Evolutionary conservation across 306 rosid genomes (phyloP), one percentile per base, ranked within the genome.

Genomic region (Datisca glomerata): DNA sequence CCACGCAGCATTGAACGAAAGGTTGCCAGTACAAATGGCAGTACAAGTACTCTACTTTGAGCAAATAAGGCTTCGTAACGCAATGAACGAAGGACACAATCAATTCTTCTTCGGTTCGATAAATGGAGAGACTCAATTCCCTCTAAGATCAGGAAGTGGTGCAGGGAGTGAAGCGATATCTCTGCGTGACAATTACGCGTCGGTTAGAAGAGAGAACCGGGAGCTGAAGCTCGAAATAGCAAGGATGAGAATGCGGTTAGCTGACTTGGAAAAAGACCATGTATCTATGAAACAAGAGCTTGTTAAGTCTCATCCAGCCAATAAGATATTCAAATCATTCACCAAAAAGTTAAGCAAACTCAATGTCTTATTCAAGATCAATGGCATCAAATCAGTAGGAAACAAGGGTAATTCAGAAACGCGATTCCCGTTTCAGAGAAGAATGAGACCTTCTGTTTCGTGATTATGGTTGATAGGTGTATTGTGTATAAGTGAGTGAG

Each of bases 151-250:
- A 12, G 71, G 98, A 18, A 91, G 98, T 38, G 98, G 94, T 2
- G 96, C 96, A 0, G 98, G 98, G 24, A 91, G 98, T 27, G 98
- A 92, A 45, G 98, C 96, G 49, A 91, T 91, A 8, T 91, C 98
- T 12, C 98, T 96, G 0, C 54, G 96, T 59, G 98, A 91, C 60
- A 91, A 91, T 66, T 91, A 91, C 9, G 98, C 98, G 6, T 91
- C 96, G 1, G 98, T 85, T 5, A 57, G 98, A 59, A 66, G 98
- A 46, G 98, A 91, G 74, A 91, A 91, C 65, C 60, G 98, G 2
- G 98, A 91, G 62, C 68, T 91, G 47, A 91, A 91, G 71, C 94
- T 91, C 5, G 98, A 91, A 56, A 96, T 91, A 4, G 91, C 98
- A 8, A 79, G 98, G 46, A 91, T 91, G 98, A 71, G 98, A 70